Conservation (phyloP, 176 grass and related monocot genomes). For the Oryza rufipogon region DNA sequence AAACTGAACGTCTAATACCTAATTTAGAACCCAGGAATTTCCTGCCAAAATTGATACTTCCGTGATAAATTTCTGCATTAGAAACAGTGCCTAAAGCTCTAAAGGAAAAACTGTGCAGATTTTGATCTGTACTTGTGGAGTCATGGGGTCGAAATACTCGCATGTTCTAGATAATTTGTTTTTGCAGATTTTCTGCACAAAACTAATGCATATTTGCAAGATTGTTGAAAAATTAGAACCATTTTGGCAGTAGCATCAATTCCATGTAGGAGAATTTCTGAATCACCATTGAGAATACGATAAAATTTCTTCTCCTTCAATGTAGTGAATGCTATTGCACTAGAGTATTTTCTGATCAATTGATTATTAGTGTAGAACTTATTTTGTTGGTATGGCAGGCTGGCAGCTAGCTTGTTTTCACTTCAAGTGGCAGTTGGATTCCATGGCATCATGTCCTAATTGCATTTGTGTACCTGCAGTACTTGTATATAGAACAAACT, state of each 20-base stretch:
- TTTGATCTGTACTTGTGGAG: neutral
- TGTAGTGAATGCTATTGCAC: neutral
- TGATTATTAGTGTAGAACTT: neutral
- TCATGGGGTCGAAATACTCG: neutral
- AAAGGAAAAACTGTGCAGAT: neutral
- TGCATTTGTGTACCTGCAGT: neutral
- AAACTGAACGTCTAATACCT: neutral
- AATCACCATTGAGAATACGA: neutral
- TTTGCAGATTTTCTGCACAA: neutral
- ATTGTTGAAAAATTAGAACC: neutral
- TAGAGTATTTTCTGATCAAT: neutral
- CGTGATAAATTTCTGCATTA: neutral
- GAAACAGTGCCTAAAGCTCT: neutral
- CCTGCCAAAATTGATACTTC: neutral
- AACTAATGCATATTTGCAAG: neutral
- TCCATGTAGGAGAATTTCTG: neutral
- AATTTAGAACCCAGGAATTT: neutral
- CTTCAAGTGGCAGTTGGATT: neutral
- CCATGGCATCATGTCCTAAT: neutral
- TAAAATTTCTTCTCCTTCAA: neutral
- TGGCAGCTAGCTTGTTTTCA: neutral
- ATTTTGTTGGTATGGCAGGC: neutral
- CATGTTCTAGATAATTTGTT: neutral
- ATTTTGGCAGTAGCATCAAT: neutral
- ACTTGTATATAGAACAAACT: neutral